Percentiles rank a stretch among this genome's conserved stretches.
Conservation (phyloP, 1,139 yeast genomes). For the Scheffersomyces titani region DNA sequence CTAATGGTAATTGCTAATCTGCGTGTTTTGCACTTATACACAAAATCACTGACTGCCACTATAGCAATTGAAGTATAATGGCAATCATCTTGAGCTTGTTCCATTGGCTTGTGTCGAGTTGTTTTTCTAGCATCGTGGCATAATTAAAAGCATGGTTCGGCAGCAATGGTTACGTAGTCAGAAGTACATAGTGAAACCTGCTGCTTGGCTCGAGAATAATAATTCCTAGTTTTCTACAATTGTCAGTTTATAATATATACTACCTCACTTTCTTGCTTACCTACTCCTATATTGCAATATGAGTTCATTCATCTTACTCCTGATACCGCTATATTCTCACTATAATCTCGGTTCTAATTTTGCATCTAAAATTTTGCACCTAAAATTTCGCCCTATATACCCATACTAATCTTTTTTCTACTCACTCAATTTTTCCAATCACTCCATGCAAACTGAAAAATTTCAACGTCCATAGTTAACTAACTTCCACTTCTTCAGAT, state of each 20-base stretch:
- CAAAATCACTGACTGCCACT: not conserved
- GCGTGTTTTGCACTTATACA: not conserved
- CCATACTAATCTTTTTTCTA: not conserved
- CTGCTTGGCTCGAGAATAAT: not conserved
- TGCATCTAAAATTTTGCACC: not conserved
- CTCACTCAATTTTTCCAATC: not conserved
- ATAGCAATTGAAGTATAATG: not conserved
- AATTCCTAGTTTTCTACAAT: not conserved
- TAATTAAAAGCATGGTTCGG: no score
- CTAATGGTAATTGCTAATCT: not conserved
- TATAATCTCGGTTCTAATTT: not conserved
- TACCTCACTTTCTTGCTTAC: not conserved
- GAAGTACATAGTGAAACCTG: not conserved
- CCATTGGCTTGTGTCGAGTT: no score
- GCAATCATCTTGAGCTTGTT: no score
- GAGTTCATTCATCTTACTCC: not conserved
- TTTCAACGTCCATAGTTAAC: not conserved
- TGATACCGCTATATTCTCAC: not conserved
- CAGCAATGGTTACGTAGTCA: not conserved
- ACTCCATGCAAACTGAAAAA: not conserved
- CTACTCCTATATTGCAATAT: not conserved
- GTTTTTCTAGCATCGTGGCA: not conserved
- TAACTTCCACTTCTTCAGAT: not conserved
- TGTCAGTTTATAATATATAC: not conserved
- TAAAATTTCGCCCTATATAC: not conserved